Evolutionary conservation across 2,329 filamentous ascomycete genomes (phyloP).

Genomic region (Phaeophleospora eucalypticola): DNA sequence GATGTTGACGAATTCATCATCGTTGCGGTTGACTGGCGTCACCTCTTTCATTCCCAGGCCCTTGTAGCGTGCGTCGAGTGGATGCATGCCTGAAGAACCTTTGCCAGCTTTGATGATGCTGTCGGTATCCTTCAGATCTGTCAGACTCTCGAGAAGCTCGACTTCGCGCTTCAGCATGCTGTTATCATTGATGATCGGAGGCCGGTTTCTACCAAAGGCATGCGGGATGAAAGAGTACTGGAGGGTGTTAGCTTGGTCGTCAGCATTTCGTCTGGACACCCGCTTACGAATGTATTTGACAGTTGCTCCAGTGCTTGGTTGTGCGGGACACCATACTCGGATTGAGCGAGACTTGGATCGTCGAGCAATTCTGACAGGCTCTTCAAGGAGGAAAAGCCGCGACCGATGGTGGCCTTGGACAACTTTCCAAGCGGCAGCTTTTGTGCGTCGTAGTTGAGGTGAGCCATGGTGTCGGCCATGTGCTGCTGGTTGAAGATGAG

Average conservation of each 20-base stretch:
- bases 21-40: slow-evolving; percentile 58
- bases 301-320: slow-evolving; percentile 54
- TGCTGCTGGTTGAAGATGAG: slow-evolving; percentile 79
- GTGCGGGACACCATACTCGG: slow-evolving; percentile 33
- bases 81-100: slow-evolving; percentile 51
- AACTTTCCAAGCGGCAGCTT: slow-evolving; percentile 83
- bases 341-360: slow-evolving; percentile 44
- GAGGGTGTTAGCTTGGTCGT: not conserved
- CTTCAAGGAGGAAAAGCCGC: slow-evolving; percentile 73
- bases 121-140: slow-evolving; percentile 78
- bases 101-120: slow-evolving; percentile 66
- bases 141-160: slow-evolving; percentile 73
- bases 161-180: slow-evolving; percentile 67
- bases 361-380: slow-evolving; percentile 66
- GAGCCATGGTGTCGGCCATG: slow-evolving; percentile 55
- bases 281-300: slow-evolving; percentile 67
- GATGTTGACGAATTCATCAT: slow-evolving; percentile 62
- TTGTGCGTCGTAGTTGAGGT: slow-evolving; percentile 66
- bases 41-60: slow-evolving; percentile 72
- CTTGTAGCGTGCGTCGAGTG: slow-evolving; percentile 68
- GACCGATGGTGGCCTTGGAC: slow-evolving; percentile 70
- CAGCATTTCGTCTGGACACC: not conserved
- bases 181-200: slow-evolving; percentile 61
- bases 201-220: slow-evolving; percentile 67
- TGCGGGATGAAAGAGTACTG: slow-evolving; percentile 76